A percentile compares a stretch with the other conserved stretches of the same genome.
Conservation (phyloP, 495 filamentous ascomycete species). For the Staphylotrichum longicolle region DNA sequence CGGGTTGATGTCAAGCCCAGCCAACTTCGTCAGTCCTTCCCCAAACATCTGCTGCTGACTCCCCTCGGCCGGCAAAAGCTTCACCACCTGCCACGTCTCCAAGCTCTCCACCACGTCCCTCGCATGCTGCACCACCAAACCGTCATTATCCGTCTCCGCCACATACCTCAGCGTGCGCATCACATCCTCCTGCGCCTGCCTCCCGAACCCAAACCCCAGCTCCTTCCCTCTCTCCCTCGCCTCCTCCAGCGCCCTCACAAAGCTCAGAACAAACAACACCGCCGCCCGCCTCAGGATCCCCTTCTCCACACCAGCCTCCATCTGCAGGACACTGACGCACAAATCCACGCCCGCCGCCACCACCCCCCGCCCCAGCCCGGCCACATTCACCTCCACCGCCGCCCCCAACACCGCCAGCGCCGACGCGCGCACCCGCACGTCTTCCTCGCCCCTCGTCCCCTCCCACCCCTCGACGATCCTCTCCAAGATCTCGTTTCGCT, state of each 20-base stretch:
- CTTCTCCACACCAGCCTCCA: constrained; percentile 61
- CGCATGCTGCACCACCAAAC: constrained; percentile 69
- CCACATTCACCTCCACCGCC: constrained; percentile 64
- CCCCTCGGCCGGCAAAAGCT: constrained; percentile 37
- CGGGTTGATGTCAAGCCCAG: constrained; percentile 43
- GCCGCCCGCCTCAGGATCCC: constrained; percentile 75
- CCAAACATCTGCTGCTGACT: constrained; percentile 10
- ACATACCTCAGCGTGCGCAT: constrained; percentile 64
- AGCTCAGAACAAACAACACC: constrained; percentile 62
- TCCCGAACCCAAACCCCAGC: constrained; percentile 61
- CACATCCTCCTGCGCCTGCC: constrained; percentile 60
- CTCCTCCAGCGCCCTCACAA: constrained; percentile 63
- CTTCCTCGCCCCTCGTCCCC: constrained; percentile 64
- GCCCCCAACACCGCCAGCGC: constrained; percentile 70
- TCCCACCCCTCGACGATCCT: constrained; percentile 75
- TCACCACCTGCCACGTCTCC: constrained; percentile 64
- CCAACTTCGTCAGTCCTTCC: constrained; percentile 38
- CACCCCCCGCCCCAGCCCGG: constrained; percentile 54
- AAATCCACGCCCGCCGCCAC: constrained; percentile 64
- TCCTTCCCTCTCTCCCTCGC: constrained; percentile 52
- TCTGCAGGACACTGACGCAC: constrained; percentile 60
- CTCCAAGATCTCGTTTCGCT: constrained; percentile 54
- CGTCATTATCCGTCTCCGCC: constrained; percentile 65
- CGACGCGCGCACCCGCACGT: constrained; percentile 73
- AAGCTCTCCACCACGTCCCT: constrained; percentile 67